phyloP scores from a whole-genome alignment of 2,329 filamentous ascomycete genomes.

The Paramyrothecium sp. region DNA sequence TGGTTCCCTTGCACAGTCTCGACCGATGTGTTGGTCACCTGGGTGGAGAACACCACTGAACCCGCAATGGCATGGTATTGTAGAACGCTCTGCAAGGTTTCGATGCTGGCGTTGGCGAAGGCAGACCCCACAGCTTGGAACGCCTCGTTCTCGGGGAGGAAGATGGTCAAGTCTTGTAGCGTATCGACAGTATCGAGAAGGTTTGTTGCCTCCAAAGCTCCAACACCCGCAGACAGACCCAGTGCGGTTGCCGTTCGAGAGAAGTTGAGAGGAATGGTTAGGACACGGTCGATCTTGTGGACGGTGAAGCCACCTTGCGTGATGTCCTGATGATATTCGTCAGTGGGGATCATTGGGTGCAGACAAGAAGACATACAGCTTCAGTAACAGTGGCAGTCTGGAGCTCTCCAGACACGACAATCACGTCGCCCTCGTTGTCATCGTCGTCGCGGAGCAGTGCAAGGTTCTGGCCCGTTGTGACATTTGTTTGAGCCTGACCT shows the following conservation, averaged over 20 bases:
- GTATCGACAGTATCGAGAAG: constrained; percentile 17
- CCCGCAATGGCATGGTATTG: constrained; percentile 61
- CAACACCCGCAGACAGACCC: constrained; percentile 17
- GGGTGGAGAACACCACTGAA: constrained; percentile 36
- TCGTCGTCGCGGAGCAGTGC: constrained; percentile 34
- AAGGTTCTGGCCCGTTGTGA: constrained; percentile 42
- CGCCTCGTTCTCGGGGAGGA: constrained; percentile 58
- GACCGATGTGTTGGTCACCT: constrained; percentile 20
- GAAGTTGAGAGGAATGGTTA: constrained; percentile 32
- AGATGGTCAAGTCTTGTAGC: constrained; percentile 50
- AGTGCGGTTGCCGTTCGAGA: constrained; percentile 23
- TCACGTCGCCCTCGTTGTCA: not conserved
- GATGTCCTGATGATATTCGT: not conserved
- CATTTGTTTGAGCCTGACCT: constrained; percentile 19
- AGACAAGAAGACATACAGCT: constrained; percentile 16
- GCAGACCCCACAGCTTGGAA: constrained; percentile 54
- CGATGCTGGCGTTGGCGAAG: constrained; percentile 38
- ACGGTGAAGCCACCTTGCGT: constrained; percentile 14
- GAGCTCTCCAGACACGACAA: not conserved
- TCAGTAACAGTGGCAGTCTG: constrained; percentile 12
- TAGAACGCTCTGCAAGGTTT: constrained; percentile 49
- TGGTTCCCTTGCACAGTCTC: constrained; percentile 24
- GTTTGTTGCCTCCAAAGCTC: constrained; percentile 20
- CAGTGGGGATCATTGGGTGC: not conserved
- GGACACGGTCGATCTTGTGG: constrained; percentile 47